These are phyloP conservation scores for Paramecium tetraurelia DNA, from an alignment of 73 alveolate genomes.

Conservation along the genomic window DNA sequence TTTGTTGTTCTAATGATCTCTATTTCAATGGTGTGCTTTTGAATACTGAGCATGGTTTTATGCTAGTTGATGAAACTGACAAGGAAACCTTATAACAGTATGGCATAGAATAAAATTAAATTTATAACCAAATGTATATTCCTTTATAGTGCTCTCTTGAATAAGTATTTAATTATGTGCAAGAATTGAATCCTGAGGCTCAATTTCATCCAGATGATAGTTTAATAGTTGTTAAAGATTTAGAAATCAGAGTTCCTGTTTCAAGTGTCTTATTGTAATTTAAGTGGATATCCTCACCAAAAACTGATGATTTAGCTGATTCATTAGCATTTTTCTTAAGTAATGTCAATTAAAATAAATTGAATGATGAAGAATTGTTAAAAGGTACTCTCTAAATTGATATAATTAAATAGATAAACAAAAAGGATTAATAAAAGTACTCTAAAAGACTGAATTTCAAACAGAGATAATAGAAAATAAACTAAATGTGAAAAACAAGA, in stretches of 20 bases:
- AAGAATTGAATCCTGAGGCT: constrained; percentile 17
- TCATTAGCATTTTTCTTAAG: constrained; percentile 20
- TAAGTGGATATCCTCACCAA: constrained; percentile 18
- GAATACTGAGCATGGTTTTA: constrained; percentile 22
- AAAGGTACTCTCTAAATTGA: not conserved
- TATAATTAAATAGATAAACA: not conserved
- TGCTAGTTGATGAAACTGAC: constrained; percentile 39
- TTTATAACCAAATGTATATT: constrained; percentile 12
- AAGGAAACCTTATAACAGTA: not conserved
- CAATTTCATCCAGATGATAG: not conserved
- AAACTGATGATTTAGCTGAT: constrained; percentile 40
- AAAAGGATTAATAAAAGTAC: not conserved
- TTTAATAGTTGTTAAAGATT: not conserved
- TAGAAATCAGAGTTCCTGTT: not conserved
- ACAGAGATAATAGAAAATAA: not conserved
- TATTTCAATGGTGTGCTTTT: constrained; percentile 13
- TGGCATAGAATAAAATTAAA: constrained; percentile 9
- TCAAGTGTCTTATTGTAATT: not conserved
- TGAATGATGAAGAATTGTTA: not conserved
- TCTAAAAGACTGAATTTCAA: not conserved
- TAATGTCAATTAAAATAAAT: not conserved
- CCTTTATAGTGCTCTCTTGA: not conserved
- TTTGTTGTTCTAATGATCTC: constrained; percentile 8
- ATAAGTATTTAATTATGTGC: not conserved
- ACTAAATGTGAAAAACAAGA: not conserved